Percentiles rank a stretch among this genome's conserved stretches.
phyloP scores from a whole-genome alignment of 495 filamentous ascomycete species.

The Penicillium malachiteum region DNA sequence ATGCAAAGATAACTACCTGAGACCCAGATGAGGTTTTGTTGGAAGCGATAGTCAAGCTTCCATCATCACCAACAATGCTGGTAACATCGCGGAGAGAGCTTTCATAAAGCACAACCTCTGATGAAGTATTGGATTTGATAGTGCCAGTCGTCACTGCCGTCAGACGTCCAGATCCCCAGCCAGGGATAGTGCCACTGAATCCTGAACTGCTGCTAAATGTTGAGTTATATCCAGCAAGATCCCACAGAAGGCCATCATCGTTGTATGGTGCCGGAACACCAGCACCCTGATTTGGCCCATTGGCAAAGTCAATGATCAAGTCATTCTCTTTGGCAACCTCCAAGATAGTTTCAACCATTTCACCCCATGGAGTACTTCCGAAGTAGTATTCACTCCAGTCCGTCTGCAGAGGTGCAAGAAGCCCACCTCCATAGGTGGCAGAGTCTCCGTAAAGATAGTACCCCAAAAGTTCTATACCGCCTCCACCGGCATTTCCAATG shows the following conservation, averaged over 20 bases:
- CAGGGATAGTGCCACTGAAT: constrained; percentile 34
- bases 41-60: background rate
- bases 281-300: constrained; percentile 49
- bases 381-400: constrained; percentile 51
- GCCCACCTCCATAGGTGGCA: background rate
- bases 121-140: constrained; percentile 21
- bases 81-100: background rate
- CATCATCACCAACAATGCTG: background rate
- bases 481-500: constrained; percentile 34
- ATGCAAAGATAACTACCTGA: background rate
- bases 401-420: background rate
- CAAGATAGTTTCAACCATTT: constrained; percentile 35
- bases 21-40: background rate
- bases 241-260: constrained; percentile 36
- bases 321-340: constrained; percentile 36
- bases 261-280: constrained; percentile 43
- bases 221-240: constrained; percentile 29
- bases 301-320: constrained; percentile 46
- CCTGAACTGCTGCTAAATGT: constrained; percentile 20
- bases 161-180: constrained; percentile 38
- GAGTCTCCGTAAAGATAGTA: constrained; percentile 40
- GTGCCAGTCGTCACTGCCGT: constrained; percentile 31
- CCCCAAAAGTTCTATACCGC: constrained; percentile 42
- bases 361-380: constrained; percentile 38
- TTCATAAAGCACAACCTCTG: background rate